A percentile compares a stretch with the other conserved stretches of the same genome.
Evolutionary conservation across 2,329 filamentous ascomycete genomes (phyloP).

Genomic region (Colletotrichum zoysiae): DNA sequence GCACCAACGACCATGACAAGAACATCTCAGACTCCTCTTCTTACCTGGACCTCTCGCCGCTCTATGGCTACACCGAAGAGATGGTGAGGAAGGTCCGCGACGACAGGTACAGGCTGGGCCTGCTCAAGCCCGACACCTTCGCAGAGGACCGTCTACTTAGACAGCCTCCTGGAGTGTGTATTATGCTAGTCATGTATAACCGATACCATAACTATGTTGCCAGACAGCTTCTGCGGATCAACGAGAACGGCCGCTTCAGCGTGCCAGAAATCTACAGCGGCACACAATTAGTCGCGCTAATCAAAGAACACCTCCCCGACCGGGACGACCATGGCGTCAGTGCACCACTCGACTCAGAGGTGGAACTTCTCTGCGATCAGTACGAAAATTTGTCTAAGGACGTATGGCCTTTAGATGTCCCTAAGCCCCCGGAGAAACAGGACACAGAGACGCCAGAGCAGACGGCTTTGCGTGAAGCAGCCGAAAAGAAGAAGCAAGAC

Average conservation of each 20-base stretch:
- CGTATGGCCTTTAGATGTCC: neutral
- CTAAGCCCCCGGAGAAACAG: neutral
- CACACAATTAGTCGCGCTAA: neutral
- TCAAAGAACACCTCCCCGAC: neutral
- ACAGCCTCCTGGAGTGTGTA: conserved; percentile 77
- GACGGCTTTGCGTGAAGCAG: neutral
- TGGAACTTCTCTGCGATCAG: neutral
- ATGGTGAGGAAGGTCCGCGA: conserved; percentile 51
- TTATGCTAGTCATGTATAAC: conserved; percentile 76
- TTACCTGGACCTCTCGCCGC: conserved; percentile 58
- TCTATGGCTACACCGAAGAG: conserved; percentile 55
- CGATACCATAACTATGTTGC: conserved; percentile 78
- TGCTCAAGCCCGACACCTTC: conserved; percentile 69
- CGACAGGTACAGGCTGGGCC: conserved; percentile 52
- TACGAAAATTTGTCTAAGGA: neutral
- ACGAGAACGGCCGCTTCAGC: conserved; percentile 42
- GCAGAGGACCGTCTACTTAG: conserved; percentile 73
- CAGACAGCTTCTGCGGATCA: conserved; percentile 65
- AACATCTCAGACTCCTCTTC: conserved; percentile 54
- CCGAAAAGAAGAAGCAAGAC: neutral
- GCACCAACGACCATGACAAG: conserved; percentile 50
- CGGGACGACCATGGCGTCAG: neutral
- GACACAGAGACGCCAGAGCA: neutral
- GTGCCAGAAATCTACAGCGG: conserved; percentile 15
- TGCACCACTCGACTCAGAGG: neutral